These are phyloP conservation scores for Talaromyces islandicus DNA, from an alignment of 2,329 filamentous ascomycete genomes.

Conservation along the genomic window DNA sequence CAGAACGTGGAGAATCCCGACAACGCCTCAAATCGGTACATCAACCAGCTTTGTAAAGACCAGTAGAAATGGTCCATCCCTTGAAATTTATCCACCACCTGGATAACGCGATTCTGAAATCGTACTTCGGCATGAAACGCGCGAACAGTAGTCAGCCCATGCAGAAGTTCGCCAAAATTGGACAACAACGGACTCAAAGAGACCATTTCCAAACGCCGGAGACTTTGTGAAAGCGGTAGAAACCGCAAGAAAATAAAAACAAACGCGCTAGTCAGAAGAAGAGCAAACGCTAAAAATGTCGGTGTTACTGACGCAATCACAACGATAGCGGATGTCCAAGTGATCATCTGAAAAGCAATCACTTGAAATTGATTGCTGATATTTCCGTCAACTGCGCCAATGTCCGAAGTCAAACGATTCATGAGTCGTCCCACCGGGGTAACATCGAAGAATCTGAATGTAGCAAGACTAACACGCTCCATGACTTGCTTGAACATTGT, in stretches of 20 bases:
- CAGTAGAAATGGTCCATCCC: conserved; percentile 97
- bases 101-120: conserved; percentile 74
- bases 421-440: conserved; percentile 85
- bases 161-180: conserved; percentile 82
- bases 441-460: conserved; percentile 85
- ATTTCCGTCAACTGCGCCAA: conserved; percentile 82
- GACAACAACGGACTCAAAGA: conserved; percentile 84
- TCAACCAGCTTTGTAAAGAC: conserved; percentile 79
- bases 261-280: conserved; percentile 62
- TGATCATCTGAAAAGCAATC: conserved; percentile 64
- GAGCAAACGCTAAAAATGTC: conserved; percentile 60
- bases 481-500: conserved; percentile 69
- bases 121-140: conserved; percentile 72
- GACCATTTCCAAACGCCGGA: conserved; percentile 81
- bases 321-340: conserved; percentile 65
- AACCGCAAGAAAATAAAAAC: conserved; percentile 70
- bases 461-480: conserved; percentile 67
- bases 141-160: conserved; percentile 79
- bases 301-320: conserved; percentile 79
- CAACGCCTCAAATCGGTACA: conserved; percentile 68
- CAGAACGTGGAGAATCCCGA: conserved; percentile 69
- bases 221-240: conserved; percentile 73
- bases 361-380: conserved; percentile 68
- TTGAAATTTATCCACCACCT: conserved; percentile 80
- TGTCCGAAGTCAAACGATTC: conserved; percentile 87